Evolutionary conservation across 2,329 filamentous ascomycete species (phyloP).

Genomic region (Amphichorda felina): DNA sequence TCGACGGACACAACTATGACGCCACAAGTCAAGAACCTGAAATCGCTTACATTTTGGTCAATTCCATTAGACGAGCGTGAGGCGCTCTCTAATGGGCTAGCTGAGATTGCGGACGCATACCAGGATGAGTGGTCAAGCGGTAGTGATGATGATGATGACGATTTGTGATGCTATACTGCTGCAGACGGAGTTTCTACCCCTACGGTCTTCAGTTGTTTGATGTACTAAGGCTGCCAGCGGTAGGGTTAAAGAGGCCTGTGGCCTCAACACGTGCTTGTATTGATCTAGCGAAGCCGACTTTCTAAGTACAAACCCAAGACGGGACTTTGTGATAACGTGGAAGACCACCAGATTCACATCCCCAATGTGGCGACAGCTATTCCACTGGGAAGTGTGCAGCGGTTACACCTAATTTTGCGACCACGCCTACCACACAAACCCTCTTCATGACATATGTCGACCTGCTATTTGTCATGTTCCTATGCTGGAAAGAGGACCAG

Average conservation of each 20-base stretch:
- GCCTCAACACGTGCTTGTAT: slow-evolving; percentile 2
- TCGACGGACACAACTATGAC: slow-evolving; percentile 68
- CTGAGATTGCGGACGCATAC: slow-evolving; percentile 78
- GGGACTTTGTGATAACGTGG: not conserved
- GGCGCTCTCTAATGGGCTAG: slow-evolving; percentile 65
- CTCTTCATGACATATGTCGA: too few relatives aligned
- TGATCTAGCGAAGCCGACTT: slow-evolving; percentile 1
- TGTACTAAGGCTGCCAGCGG: not conserved
- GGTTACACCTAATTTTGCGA: too few relatives aligned
- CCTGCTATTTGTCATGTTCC: too few relatives aligned
- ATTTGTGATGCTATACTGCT: too few relatives aligned
- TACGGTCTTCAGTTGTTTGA: too few relatives aligned
- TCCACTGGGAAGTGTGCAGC: too few relatives aligned
- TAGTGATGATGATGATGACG: slow-evolving; percentile 58
- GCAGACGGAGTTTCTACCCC: too few relatives aligned
- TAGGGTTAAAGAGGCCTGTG: not conserved
- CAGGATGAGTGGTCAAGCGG: slow-evolving; percentile 78
- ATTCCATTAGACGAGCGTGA: slow-evolving; percentile 73
- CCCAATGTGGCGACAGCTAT: too few relatives aligned
- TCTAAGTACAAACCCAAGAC: slow-evolving; percentile 2
- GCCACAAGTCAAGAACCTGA: slow-evolving; percentile 52
- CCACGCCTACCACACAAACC: too few relatives aligned
- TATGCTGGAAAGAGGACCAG: too few relatives aligned
- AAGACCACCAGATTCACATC: too few relatives aligned
- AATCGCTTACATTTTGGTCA: slow-evolving; percentile 49